These are phyloP conservation scores for Lentinula boryana DNA, from an alignment of 768 basidiomycete genomes.

Conservation along the genomic window DNA sequence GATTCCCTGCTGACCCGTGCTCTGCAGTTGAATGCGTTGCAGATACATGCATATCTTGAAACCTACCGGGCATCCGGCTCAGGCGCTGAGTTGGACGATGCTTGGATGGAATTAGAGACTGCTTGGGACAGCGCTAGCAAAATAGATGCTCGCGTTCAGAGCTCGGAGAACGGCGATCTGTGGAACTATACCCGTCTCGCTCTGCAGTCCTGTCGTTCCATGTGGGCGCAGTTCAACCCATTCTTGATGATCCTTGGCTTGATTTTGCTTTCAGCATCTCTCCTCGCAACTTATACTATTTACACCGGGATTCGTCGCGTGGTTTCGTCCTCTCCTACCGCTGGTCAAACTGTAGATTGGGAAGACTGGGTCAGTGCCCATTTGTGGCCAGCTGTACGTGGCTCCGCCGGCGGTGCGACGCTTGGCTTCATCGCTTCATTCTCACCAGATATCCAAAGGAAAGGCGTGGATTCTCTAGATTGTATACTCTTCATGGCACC, in stretches of 20 bases:
- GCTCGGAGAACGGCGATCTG: slow-evolving; percentile 20
- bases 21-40: slow-evolving; percentile 62
- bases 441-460: slow-evolving; percentile 18
- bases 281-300: slow-evolving; percentile 48
- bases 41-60: slow-evolving; percentile 72
- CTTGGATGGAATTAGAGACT: slow-evolving; percentile 47
- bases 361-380: slow-evolving; percentile 33
- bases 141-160: slow-evolving; percentile 17
- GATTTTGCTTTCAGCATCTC: slow-evolving; percentile 46
- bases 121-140: slow-evolving; percentile 35
- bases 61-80: slow-evolving; percentile 68
- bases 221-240: slow-evolving; percentile 95
- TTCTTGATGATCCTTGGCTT: slow-evolving; percentile 73
- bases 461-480: slow-evolving; percentile 45
- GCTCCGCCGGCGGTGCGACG: slow-evolving; percentile 30
- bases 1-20: slow-evolving; percentile 46
- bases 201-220: slow-evolving; percentile 65
- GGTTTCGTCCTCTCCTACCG: background rate
- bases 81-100: slow-evolving; percentile 67
- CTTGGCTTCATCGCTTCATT: slow-evolving; percentile 28
- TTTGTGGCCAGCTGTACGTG: slow-evolving; percentile 25
- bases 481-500: slow-evolving; percentile 42
- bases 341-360: slow-evolving; percentile 35
- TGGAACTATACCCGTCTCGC: slow-evolving; percentile 55
- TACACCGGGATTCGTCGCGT: slow-evolving; percentile 29